Evolutionary conservation across 495 filamentous ascomycete species (phyloP), one percentile per base, ranked within the genome.

Genomic region (Xylaria telfairii): DNA sequence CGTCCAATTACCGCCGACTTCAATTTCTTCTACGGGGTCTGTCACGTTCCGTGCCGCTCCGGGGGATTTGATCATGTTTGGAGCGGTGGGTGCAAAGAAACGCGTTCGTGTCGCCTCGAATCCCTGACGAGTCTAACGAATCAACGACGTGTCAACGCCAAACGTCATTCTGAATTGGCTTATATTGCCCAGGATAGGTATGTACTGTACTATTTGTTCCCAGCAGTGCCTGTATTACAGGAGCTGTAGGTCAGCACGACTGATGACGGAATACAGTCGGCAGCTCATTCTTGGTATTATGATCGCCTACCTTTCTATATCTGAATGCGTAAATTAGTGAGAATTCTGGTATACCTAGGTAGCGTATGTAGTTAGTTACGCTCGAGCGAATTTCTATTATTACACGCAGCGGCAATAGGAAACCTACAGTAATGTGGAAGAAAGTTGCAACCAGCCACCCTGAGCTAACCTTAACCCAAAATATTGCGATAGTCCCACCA

Each of bases 131-230:
- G 28, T 49, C 39, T 39, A 21, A 53, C 66, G 66, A 68, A 68
- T 68, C 66, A 68, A 32, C 53, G 66, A 68, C 66, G 66, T 60
- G 66, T 68, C 66, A 49, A 34, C 37, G 21, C 37, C 21, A 13
- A 66, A 66, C 30, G 30, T 53, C 47, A 53, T 41, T 41, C 47
- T 53, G 7, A 53, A 41, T 32, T 39, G 53, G 28, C 64, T 66
- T n/a, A 21, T 66, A 66, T 51, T 19, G 19, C 46, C 64, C 13
- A n/a, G 64, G 64, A n/a, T 39, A 41, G 30, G 56, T 59, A 34
- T 59, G 56, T 59, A 34, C 37, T 59, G 32, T 59, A 6, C 34
- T 37, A 37, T n/a, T 57, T 53, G 21, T 53, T 57, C 17, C 54
- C 28, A 57, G 30, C 28, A 26, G 17, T n/a, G 54, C 30, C 49